Base-by-base conservation (phyloP, 2,329 filamentous ascomycete genomes). In the Neoascochyta sp. region DNA sequence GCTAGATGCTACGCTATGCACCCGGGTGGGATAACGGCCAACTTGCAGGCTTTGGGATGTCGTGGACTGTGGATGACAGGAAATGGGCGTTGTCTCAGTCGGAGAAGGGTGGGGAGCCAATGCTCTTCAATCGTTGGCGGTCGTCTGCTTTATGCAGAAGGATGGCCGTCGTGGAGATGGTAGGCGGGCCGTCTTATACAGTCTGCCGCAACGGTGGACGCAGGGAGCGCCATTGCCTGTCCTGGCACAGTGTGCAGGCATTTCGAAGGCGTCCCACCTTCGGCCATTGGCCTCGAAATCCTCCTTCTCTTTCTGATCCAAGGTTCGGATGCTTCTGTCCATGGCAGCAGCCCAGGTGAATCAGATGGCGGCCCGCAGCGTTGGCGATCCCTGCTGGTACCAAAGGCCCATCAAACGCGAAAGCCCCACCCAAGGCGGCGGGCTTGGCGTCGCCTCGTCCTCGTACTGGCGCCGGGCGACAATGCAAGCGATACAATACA, bases 161-260 rank as follows among this genome's bases (percentile, higher is more conserved):
- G 30, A 39, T 40, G 34, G 31, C 36, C 39, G 34, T 37, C 32
- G 32, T 43, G 29, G 45, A 48, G 50, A 48, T 39, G 54, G 44
- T 48, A 32, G 41, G 35, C 37, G 44, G 34, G 29, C 44, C 52
- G 44, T 58, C 53, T 62, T 62, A 62, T 62, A 62, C 56, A 46
- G 33, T 45, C 36, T 37, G 21, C 12, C 27, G 32, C 29, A 27
- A 43, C 45, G 36, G 30, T 52, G 39, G 39, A 43, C 31, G 29
- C 39, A 38, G 14, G 21, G 14, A 26, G 17, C 23, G 34, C 45
- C 53, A 41, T 57, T 60, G 46, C 56, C 59, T 34, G 35, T 58
- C 47, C 44, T 52, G 52, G 50, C 40, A 37, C 25, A 24, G 36
- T 39, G 49, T 61, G 59, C 59, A 60, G 54, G 41, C 44, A 21